Percentiles rank a stretch among this genome's conserved stretches.
Conservation (phyloP, 352 stramenopile genomes). For the Phytophthora macrochlamydospora region DNA sequence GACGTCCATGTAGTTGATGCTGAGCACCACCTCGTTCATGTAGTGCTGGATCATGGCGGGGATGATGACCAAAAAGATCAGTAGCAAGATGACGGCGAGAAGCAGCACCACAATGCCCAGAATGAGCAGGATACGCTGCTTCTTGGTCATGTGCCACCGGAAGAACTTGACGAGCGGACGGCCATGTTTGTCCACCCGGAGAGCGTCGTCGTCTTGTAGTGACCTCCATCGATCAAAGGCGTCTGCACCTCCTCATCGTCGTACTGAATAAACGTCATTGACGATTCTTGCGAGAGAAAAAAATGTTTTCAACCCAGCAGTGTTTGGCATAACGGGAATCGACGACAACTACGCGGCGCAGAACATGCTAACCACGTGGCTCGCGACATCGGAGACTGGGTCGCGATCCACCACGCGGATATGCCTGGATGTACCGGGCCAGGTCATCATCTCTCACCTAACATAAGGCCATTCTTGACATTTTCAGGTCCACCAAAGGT, state of each 20-base stretch:
- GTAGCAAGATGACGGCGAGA: slow-evolving; percentile 47
- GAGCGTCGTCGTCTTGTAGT: slow-evolving; percentile 14
- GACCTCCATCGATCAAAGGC: slow-evolving; percentile 12
- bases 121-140: slow-evolving; percentile 41
- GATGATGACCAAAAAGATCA: slow-evolving; percentile 59
- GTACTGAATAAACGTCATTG: slow-evolving; percentile 19
- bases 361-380: too few species aligned
- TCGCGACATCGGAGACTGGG: too few species aligned
- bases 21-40: slow-evolving; percentile 55
- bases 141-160: slow-evolving; percentile 54
- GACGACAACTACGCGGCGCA: too few species aligned
- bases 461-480: too few species aligned
- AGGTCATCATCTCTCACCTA: too few species aligned
- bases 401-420: too few species aligned
- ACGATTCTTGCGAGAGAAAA: too few species aligned
- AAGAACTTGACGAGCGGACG: slow-evolving; percentile 48
- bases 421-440: too few species aligned
- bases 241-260: slow-evolving; percentile 35
- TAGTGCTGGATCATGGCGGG: slow-evolving; percentile 59
- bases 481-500: too few species aligned
- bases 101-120: slow-evolving; percentile 39
- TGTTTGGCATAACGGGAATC: too few species aligned
- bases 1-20: slow-evolving; percentile 72
- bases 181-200: slow-evolving; percentile 21
- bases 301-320: too few species aligned